Conservation (phyloP, 805 yeast species). For the Lachancea fermentati region DNA sequence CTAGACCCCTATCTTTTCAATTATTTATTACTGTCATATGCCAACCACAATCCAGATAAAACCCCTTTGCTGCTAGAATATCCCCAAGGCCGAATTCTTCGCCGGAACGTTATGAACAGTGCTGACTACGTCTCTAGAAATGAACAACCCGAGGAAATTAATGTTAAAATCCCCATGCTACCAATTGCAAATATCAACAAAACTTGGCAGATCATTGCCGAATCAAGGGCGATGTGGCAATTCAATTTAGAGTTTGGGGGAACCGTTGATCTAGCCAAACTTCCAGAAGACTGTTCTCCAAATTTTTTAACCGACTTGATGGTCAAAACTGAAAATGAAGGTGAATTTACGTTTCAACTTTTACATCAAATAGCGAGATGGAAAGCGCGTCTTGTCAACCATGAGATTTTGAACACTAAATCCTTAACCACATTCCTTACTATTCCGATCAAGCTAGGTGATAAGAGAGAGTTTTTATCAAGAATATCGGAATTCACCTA, state of each 20-base stretch:
- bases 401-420: constrained; percentile 16
- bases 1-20: constrained; percentile 39
- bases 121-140: constrained; percentile 34
- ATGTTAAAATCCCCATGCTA: constrained; percentile 54
- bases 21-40: constrained; percentile 45
- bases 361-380: constrained; percentile 12
- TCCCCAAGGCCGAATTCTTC: constrained; percentile 42
- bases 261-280: constrained; percentile 40
- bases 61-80: constrained; percentile 36
- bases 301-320: constrained; percentile 36
- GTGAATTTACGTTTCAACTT: constrained; percentile 20
- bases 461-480: constrained; percentile 21
- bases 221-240: constrained; percentile 70
- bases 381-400: constrained; percentile 18
- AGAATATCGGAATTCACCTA: constrained; percentile 25
- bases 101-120: constrained; percentile 42
- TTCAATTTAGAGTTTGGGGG: constrained; percentile 29
- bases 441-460: constrained; percentile 24
- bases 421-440: constrained; percentile 24
- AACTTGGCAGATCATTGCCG: constrained; percentile 50
- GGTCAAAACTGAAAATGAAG: constrained; percentile 31
- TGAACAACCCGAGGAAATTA: constrained; percentile 17
- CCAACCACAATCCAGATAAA: constrained; percentile 33
- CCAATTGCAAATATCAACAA: constrained; percentile 45
- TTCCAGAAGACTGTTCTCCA: constrained; percentile 46